phyloP scores from a whole-genome alignment of 2,329 filamentous ascomycete genomes.

The Colletotrichum scovillei region DNA sequence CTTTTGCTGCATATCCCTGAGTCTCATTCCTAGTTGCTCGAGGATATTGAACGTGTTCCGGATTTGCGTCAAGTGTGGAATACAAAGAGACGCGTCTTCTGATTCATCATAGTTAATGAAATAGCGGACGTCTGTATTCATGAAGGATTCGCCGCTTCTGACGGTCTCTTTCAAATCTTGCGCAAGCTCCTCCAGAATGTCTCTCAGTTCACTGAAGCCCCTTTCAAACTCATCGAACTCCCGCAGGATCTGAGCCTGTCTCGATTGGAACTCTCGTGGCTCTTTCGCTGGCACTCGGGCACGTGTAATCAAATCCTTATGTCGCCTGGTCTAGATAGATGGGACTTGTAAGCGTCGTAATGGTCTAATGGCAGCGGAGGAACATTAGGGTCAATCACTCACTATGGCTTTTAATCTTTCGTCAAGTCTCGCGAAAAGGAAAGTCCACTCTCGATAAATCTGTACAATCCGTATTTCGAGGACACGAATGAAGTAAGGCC shows the following conservation, averaged over 20 bases:
- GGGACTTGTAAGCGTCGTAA: too few relatives aligned
- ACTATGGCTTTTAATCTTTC: background rate
- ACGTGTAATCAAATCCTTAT: background rate
- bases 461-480: background rate
- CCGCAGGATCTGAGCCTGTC: too few relatives aligned
- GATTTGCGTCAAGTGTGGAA: background rate
- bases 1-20: background rate
- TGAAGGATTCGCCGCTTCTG: background rate
- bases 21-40: background rate
- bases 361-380: background rate
- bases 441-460: background rate
- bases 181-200: accelerated
- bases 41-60: background rate
- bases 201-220: accelerated
- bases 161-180: background rate
- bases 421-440: background rate
- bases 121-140: background rate
- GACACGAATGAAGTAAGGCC: background rate
- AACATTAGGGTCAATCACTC: background rate
- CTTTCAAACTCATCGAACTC: background rate
- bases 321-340: background rate
- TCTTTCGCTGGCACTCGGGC: background rate
- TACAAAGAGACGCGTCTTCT: background rate
- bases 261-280: too few relatives aligned
- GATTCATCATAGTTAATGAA: background rate